phyloP scores from a whole-genome alignment of 1,284 basidiomycete species.

The Puccinia hordei region DNA sequence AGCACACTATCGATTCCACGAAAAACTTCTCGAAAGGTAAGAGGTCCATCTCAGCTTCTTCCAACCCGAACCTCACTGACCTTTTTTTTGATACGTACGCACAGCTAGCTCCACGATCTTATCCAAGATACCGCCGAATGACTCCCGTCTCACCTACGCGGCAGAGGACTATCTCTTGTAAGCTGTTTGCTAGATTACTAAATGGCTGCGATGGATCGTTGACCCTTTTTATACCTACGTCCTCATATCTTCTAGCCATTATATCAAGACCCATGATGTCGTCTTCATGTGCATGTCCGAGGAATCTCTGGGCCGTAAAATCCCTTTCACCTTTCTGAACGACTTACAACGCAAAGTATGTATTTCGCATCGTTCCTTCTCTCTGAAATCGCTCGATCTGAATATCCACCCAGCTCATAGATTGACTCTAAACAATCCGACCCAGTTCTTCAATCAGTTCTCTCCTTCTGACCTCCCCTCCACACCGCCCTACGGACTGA shows the following conservation, averaged over 20 bases:
- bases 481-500: conserved; percentile 61
- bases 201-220: not conserved
- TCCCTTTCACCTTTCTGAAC: conserved; percentile 89
- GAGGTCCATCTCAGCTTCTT: conserved; percentile 24
- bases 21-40: conserved; percentile 52
- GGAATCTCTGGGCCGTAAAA: conserved; percentile 72
- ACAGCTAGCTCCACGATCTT: conserved; percentile 86
- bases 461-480: conserved; percentile 60
- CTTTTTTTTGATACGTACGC: not conserved
- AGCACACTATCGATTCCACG: conserved; percentile 55
- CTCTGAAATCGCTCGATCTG: not conserved
- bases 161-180: conserved; percentile 54
- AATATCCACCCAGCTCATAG: not conserved
- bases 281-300: conserved; percentile 91
- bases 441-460: conserved; percentile 66
- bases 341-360: conserved; percentile 75
- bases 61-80: not conserved
- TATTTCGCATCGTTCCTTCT: not conserved
- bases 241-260: conserved; percentile 73
- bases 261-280: conserved; percentile 66
- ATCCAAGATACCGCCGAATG: conserved; percentile 88
- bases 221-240: not conserved
- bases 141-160: conserved; percentile 82
- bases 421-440: not conserved
- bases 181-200: not conserved